Evolutionary conservation across 306 rosid genomes (phyloP).

Genomic region (Pterocarpus santalinus): DNA sequence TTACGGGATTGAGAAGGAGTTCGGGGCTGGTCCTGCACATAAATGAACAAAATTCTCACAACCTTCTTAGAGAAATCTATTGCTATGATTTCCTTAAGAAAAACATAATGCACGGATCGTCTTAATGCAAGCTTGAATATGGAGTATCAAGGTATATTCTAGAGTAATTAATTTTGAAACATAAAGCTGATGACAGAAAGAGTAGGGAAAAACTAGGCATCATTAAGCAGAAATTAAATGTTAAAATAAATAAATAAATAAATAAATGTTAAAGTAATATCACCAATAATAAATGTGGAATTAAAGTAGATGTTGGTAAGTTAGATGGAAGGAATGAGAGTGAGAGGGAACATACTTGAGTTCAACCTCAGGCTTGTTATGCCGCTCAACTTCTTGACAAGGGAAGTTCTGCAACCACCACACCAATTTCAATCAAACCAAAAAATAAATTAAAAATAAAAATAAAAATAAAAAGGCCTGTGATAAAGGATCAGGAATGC

Average conservation of each 20-base stretch:
- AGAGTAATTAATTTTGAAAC: background rate
- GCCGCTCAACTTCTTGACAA: constrained; percentile 99
- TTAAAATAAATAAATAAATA: no score
- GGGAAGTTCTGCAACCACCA: constrained; percentile 79
- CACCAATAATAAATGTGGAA: no score
- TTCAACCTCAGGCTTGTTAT: constrained; percentile 98
- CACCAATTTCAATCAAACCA: background rate
- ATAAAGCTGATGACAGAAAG: no score
- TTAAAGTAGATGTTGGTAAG: background rate
- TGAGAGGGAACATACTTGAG: constrained; percentile 66
- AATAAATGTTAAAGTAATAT: background rate
- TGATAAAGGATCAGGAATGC: background rate
- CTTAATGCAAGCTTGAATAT: no score
- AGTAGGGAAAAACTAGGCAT: background rate
- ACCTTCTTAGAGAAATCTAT: background rate
- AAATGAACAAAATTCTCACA: constrained; percentile 32
- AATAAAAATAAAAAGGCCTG: background rate
- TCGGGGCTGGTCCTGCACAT: constrained; percentile 91
- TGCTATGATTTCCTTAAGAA: background rate
- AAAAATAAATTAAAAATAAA: background rate
- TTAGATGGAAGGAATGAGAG: background rate
- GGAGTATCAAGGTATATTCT: background rate
- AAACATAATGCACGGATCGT: background rate
- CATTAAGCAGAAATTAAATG: background rate
- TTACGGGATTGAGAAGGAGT: constrained; percentile 91